Conservation (phyloP, 257 asterid genomes). For the Craterostigma plantagineum region DNA sequence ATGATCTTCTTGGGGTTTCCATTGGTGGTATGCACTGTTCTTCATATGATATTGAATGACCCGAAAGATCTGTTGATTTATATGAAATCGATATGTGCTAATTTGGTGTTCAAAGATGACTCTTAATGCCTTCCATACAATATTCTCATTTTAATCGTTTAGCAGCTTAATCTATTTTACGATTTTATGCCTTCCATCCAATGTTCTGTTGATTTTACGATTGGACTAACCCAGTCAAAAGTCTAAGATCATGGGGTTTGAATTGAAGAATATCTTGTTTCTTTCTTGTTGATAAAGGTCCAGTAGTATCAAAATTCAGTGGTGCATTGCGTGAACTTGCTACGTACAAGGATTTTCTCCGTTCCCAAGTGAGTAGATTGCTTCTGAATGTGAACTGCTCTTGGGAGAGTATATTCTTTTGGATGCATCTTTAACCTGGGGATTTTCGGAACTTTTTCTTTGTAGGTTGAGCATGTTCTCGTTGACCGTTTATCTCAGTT, state of each 20-base stretch:
- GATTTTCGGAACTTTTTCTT: conserved; percentile 9
- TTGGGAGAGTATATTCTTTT: too few species aligned
- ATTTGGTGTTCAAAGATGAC: too few species aligned
- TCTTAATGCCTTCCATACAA: too few species aligned
- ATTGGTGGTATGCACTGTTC: conserved; percentile 45
- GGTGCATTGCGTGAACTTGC: conserved; percentile 71
- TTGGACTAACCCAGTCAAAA: too few species aligned
- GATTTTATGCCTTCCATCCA: too few species aligned
- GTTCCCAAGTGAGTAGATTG: conserved; percentile 54
- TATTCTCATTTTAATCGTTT: too few species aligned
- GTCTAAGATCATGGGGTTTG: neutral
- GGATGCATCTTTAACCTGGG: conserved; percentile 9
- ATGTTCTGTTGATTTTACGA: too few species aligned
- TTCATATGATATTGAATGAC: too few species aligned
- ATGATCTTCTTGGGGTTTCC: conserved; percentile 83
- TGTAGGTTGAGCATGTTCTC: conserved; percentile 93
- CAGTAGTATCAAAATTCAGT: conserved; percentile 68
- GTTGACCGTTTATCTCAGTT: conserved; percentile 84
- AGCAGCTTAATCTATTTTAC: too few species aligned
- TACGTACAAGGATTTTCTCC: conserved; percentile 87
- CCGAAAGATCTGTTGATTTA: too few species aligned
- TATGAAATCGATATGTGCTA: too few species aligned
- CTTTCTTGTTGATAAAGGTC: conserved; percentile 40
- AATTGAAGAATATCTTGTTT: conserved; percentile 7
- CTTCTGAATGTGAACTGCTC: neutral